phyloP scores from a whole-genome alignment of 305 asterid genomes.

The Solanum chacoense region DNA sequence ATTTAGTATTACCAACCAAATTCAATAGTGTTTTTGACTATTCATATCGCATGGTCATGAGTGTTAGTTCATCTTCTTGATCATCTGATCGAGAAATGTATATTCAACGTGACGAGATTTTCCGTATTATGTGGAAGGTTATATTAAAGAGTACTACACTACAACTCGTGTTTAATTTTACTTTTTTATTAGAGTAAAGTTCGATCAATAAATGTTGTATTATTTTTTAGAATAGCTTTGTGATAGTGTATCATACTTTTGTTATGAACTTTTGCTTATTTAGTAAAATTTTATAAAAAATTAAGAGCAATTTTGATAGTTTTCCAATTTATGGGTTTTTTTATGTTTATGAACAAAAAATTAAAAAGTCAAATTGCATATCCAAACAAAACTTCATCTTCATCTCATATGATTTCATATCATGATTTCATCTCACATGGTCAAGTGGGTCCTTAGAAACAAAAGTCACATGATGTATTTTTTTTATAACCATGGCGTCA shows the following conservation, averaged over 20 bases:
- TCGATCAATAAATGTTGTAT: background rate
- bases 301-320: background rate
- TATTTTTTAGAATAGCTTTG: background rate
- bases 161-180: background rate
- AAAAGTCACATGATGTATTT: background rate
- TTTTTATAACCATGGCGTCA: background rate
- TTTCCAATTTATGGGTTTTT: background rate
- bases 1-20: background rate
- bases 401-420: background rate
- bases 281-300: background rate
- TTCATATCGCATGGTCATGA: background rate
- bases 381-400: background rate
- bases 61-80: background rate
- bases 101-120: background rate
- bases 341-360: background rate
- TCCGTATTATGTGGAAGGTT: background rate
- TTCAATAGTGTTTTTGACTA: background rate
- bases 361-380: background rate
- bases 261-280: background rate
- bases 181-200: background rate
- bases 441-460: background rate
- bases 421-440: background rate
- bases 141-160: background rate
- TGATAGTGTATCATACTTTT: background rate
- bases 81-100: background rate